Percentiles rank a stretch among this genome's conserved stretches.
Evolutionary conservation across 129 eudicot genomes (phyloP).

Genomic region (Chrysanthemum lavandulifolium): DNA sequence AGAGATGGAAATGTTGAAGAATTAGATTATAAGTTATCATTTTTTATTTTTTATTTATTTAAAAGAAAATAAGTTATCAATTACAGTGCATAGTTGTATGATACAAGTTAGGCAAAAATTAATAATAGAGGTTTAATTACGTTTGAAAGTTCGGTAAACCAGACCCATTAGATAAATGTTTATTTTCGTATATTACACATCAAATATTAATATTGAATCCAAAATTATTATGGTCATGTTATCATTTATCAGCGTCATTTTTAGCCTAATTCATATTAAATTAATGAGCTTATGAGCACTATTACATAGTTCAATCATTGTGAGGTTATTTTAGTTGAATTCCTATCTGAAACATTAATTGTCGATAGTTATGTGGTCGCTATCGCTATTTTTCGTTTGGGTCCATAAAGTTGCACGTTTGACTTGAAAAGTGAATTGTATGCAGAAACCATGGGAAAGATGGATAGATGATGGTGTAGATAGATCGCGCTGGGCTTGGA

Average conservation of each 20-base stretch:
- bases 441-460: constrained; percentile 50
- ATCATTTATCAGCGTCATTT: neutral
- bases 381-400: neutral
- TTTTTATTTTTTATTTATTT: too few species aligned
- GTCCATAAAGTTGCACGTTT: neutral
- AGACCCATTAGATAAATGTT: neutral
- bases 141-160: too few species aligned
- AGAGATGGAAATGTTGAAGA: too few species aligned
- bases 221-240: neutral
- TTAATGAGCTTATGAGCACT: neutral
- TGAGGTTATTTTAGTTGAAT: too few species aligned
- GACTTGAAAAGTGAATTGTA: constrained; percentile 1
- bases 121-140: too few species aligned
- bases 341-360: neutral
- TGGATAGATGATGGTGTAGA: constrained; percentile 44
- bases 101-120: too few species aligned
- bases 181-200: neutral
- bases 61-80: too few species aligned
- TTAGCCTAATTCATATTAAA: neutral
- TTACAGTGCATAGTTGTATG: too few species aligned
- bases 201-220: neutral
- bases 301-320: neutral
- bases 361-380: neutral
- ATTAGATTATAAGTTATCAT: too few species aligned
- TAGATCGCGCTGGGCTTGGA: constrained; percentile 48